Evolutionary conservation across 2,329 filamentous ascomycete genomes (phyloP).

Genomic region (Metarhizium brunneum): DNA sequence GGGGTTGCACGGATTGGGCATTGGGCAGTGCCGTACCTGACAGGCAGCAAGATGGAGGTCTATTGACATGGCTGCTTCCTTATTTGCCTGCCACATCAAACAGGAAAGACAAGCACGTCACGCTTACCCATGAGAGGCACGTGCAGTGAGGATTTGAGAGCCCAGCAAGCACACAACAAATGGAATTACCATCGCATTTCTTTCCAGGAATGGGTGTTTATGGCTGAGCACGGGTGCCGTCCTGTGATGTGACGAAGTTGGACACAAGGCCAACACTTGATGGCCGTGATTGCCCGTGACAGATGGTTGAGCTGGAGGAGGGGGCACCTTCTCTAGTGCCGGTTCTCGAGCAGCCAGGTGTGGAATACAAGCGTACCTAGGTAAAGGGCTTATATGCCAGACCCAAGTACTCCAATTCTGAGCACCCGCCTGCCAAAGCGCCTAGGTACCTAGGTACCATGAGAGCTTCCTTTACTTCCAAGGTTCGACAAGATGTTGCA

Average conservation of each 20-base stretch:
- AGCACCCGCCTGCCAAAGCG: too few relatives aligned
- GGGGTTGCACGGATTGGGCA: neutral
- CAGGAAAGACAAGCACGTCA: neutral
- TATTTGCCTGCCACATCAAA: neutral
- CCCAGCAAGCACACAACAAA: neutral
- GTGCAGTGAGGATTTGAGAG: neutral
- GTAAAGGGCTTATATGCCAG: too few relatives aligned
- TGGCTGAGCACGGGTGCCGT: neutral
- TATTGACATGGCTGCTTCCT: neutral
- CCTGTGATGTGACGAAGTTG: neutral
- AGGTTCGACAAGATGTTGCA: too few relatives aligned
- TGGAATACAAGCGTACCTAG: too few relatives aligned
- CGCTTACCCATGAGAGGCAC: neutral
- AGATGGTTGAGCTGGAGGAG: neutral
- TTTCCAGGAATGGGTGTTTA: neutral
- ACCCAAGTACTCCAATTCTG: too few relatives aligned
- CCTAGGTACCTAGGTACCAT: too few relatives aligned
- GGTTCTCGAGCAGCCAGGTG: too few relatives aligned
- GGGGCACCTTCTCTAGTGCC: too few relatives aligned
- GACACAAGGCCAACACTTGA: too few relatives aligned
- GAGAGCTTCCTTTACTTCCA: too few relatives aligned
- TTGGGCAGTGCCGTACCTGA: neutral
- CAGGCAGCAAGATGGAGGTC: neutral
- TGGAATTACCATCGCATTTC: neutral
- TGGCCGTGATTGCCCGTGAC: neutral